Percentiles rank a stretch among this genome's conserved stretches.
Conservation (phyloP, 257 asterid species). For the Leonotis leonurus region DNA sequence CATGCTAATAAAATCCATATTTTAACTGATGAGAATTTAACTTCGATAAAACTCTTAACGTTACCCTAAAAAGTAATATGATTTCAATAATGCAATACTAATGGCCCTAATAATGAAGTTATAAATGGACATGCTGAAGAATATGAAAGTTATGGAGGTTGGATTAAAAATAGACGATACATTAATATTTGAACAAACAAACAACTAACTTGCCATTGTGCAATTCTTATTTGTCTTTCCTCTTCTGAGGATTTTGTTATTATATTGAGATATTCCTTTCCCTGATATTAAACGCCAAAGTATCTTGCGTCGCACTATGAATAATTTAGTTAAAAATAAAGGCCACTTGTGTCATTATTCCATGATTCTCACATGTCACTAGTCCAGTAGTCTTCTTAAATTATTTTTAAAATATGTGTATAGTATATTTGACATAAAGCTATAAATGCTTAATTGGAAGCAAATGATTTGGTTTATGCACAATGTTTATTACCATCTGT, state of each 20-base stretch:
- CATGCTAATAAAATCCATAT: no score
- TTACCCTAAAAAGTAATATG: neutral
- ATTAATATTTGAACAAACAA: neutral
- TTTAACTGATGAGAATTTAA: no score
- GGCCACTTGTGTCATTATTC: constrained; percentile 1
- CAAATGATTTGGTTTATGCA: neutral
- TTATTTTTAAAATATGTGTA: no score
- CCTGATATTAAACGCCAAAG: neutral
- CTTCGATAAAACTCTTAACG: no score
- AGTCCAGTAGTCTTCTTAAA: no score
- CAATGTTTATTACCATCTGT: no score
- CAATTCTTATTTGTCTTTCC: neutral
- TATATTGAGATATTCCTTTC: constrained; percentile 18
- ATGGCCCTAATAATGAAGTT: neutral
- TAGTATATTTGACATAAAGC: no score
- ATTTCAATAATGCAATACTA: neutral
- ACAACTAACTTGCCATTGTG: neutral
- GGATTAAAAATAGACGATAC: neutral
- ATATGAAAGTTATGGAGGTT: neutral
- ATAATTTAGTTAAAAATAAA: neutral
- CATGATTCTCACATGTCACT: neutral
- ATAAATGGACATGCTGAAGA: neutral
- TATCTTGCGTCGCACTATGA: neutral
- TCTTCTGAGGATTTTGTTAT: neutral
- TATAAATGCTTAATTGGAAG: neutral